Evolutionary conservation across 805 yeast species (phyloP), one percentile per base, ranked within the genome.

Genomic region (Torulaspora microellipsoides): DNA sequence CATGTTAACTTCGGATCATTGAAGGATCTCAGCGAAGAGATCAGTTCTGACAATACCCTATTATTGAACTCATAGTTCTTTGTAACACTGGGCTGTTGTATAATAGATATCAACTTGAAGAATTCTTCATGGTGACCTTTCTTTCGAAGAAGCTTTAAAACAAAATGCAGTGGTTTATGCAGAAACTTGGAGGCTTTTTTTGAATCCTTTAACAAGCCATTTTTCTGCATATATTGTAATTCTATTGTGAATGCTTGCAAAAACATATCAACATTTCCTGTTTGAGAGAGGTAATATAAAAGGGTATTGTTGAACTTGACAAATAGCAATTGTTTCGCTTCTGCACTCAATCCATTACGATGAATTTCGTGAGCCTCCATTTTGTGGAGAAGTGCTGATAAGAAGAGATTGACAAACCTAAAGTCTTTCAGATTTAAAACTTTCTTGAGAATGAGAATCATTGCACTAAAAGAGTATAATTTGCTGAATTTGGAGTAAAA

Each of bases 1-100:
- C 53, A 45, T 2, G 48, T 44, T 25, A 62, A 36, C 44, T 56
- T 59, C 9, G 65, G 60, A 36, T 63, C 66, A 29, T 60, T 54
- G 20, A 59, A 60, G 4, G 54, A 45, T 31, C 58, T 43, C 12
- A 59, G 32, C 3, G 60, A 50, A 5, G 52, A 33, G 4, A 57
- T 38, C 20, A 62, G 20, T 36, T 58, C 62, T 2, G 48, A 50
- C 3, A 54, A 30, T 3, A 62, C 20, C 13, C 42, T 47, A n/a
- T 51, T 51, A 14, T 49, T 54, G 29, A 62, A 62, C 15, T 32
- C 39, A 11, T 45, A 38, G 30, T 44, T 42, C 15, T 44, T 43
- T 8, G 29, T 29, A 12, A 49, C 30, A 4, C 47, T 38, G 5
- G 47, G 37, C 12, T 39, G 38, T n/a, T 52, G 48, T 2, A 58